phyloP scores from a whole-genome alignment of 2,329 filamentous ascomycete species.

The Xylaria arbuscula region DNA sequence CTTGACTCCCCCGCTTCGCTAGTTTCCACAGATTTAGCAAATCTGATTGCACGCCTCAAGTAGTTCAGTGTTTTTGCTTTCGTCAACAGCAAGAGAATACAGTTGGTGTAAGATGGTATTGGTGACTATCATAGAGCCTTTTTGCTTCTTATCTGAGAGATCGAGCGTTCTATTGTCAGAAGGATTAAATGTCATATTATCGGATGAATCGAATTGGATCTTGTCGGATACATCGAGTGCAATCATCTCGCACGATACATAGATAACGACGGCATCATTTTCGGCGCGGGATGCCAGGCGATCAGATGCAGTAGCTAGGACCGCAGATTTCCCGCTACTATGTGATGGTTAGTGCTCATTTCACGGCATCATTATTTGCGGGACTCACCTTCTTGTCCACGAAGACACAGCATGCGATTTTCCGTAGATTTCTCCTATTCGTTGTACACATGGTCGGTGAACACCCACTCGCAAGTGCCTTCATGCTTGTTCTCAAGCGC shows the following conservation, averaged over 20 bases:
- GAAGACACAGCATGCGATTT: neutral
- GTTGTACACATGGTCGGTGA: neutral
- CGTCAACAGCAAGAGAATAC: neutral
- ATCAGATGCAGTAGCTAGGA: neutral
- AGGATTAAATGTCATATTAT: too few species aligned
- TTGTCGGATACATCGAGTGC: neutral
- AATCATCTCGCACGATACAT: neutral
- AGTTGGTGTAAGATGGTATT: neutral
- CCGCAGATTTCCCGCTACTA: neutral
- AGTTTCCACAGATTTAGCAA: neutral
- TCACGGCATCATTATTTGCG: neutral
- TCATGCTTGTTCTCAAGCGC: neutral
- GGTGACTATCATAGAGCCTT: neutral
- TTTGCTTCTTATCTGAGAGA: neutral
- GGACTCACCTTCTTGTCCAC: neutral
- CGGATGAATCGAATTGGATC: too few species aligned
- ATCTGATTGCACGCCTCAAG: neutral
- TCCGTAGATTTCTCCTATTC: neutral
- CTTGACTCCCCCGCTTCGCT: neutral
- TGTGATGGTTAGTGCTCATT: neutral
- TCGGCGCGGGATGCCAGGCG: neutral
- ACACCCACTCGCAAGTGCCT: neutral
- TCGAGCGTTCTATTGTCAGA: neutral
- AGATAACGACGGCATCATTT: neutral
- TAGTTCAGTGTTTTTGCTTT: neutral